Conservation (phyloP, 176 grass and related monocot genomes). For the Dactylis glomerata region DNA sequence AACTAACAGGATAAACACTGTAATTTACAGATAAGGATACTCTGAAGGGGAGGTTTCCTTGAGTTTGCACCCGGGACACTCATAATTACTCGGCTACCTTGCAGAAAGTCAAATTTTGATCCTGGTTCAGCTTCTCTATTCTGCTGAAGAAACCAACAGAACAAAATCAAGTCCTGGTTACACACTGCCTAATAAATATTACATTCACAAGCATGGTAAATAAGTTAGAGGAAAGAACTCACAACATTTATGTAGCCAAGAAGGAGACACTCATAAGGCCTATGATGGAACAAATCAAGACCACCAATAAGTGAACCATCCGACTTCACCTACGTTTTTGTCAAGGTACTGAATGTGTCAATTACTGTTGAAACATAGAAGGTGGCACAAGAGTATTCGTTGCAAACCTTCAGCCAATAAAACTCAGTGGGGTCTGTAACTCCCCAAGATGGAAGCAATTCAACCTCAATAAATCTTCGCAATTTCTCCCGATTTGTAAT, state of each 20-base stretch:
- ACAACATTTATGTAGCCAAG: constrained; percentile 81
- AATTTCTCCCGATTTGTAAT: constrained; percentile 86
- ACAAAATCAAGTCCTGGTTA: constrained; percentile 15
- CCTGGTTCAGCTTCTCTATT: constrained; percentile 32
- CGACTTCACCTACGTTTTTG: constrained; percentile 60
- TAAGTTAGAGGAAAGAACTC: constrained; percentile 22
- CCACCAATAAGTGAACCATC: constrained; percentile 80
- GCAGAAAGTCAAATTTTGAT: constrained; percentile 34
- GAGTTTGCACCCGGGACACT: constrained; percentile 86
- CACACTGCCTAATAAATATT: background rate
- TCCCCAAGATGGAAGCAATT: constrained; percentile 83
- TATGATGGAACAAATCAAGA: constrained; percentile 91
- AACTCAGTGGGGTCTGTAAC: constrained; percentile 54
- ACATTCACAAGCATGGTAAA: background rate
- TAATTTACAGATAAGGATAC: constrained; percentile 63
- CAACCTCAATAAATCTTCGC: constrained; percentile 61
- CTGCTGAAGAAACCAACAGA: constrained; percentile 33
- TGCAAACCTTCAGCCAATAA: constrained; percentile 91
- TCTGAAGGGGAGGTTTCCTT: constrained; percentile 77
- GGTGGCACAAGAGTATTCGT: background rate
- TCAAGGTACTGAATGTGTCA: background rate
- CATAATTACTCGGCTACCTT: constrained; percentile 65
- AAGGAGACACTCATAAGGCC: constrained; percentile 91
- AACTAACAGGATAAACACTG: background rate
- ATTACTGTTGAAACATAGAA: background rate